Evolutionary conservation across 345 rosid species (phyloP).

Genomic region (Fremontodendron californicum): DNA sequence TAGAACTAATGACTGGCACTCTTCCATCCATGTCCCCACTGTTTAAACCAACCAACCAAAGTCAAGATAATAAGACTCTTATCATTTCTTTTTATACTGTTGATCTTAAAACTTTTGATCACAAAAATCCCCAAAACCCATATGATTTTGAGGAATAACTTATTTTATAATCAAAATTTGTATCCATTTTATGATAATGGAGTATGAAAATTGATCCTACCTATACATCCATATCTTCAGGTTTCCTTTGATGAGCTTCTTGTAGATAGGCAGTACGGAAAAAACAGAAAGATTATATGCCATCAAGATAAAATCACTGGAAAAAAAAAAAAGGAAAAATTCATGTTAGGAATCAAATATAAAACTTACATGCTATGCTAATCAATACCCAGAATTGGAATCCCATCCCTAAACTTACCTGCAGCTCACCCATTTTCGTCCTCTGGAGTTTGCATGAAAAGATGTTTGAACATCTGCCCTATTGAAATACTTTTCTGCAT

Average conservation of each 20-base stretch:
- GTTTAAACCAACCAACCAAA: background rate
- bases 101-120: background rate
- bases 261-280: slow-evolving; percentile 49
- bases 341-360: background rate
- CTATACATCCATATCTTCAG: slow-evolving; percentile 66
- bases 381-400: background rate
- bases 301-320: slow-evolving; percentile 32
- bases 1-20: slow-evolving; percentile 49
- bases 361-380: no score
- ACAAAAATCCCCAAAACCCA: background rate
- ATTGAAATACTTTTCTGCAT: slow-evolving; percentile 47
- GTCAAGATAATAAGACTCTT: background rate
- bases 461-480: slow-evolving; percentile 47
- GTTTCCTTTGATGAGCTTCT: slow-evolving; percentile 60
- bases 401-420: slow-evolving; percentile 35
- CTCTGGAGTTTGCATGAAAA: slow-evolving; percentile 38
- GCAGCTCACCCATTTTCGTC: slow-evolving; percentile 45
- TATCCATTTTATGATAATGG: background rate
- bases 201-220: slow-evolving; percentile 14
- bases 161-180: background rate
- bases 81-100: no score
- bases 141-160: background rate
- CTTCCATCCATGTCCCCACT: slow-evolving; percentile 65
- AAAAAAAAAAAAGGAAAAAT: background rate
- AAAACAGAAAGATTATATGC: slow-evolving; percentile 32